Percentiles rank a stretch among this genome's conserved stretches.
phyloP scores from a whole-genome alignment of 495 filamentous ascomycete genomes.

The Penicillium angulare region DNA sequence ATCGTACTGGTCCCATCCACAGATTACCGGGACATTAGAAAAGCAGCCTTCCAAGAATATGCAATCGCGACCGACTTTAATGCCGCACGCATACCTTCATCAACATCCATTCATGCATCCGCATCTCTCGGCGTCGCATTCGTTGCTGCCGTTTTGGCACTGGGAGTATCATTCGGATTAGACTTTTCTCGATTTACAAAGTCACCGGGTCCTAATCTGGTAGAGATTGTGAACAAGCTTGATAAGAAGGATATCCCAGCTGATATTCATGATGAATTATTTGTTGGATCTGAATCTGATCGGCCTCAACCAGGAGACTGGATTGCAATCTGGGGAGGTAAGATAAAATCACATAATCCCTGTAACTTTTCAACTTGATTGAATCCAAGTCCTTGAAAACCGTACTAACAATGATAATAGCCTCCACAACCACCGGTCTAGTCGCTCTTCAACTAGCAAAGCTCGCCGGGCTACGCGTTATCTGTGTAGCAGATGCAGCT shows the following conservation, averaged over 20 bases:
- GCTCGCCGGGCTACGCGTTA: slow-evolving; percentile 55
- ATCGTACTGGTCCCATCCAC: slow-evolving; percentile 63
- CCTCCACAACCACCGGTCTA: slow-evolving; percentile 60
- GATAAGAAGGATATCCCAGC: slow-evolving; percentile 39
- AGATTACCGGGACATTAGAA: slow-evolving; percentile 68
- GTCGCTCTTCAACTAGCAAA: slow-evolving; percentile 60
- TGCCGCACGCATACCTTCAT: slow-evolving; percentile 54
- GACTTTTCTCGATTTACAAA: slow-evolving; percentile 45
- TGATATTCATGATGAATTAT: slow-evolving; percentile 55
- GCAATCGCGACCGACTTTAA: slow-evolving; percentile 62
- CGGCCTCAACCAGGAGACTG: slow-evolving; percentile 55
- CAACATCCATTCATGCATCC: slow-evolving; percentile 46
- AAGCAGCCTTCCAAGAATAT: slow-evolving; percentile 69
- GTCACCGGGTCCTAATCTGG: slow-evolving; percentile 53
- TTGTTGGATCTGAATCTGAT: slow-evolving; percentile 41
- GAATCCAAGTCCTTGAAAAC: too few species aligned
- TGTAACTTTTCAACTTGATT: too few species aligned
- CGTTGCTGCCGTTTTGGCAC: slow-evolving; percentile 55
- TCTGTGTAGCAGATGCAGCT: slow-evolving; percentile 59
- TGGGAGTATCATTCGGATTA: slow-evolving; percentile 62
- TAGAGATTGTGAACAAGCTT: slow-evolving; percentile 37
- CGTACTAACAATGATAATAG: too few species aligned
- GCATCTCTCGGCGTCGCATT: slow-evolving; percentile 65
- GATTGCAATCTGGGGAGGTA: slow-evolving; percentile 69
- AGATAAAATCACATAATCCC: too few species aligned